These are phyloP conservation scores for Thermothelomyces thermophilus DNA, from an alignment of 2,329 filamentous ascomycete species.

Conservation along the genomic window DNA sequence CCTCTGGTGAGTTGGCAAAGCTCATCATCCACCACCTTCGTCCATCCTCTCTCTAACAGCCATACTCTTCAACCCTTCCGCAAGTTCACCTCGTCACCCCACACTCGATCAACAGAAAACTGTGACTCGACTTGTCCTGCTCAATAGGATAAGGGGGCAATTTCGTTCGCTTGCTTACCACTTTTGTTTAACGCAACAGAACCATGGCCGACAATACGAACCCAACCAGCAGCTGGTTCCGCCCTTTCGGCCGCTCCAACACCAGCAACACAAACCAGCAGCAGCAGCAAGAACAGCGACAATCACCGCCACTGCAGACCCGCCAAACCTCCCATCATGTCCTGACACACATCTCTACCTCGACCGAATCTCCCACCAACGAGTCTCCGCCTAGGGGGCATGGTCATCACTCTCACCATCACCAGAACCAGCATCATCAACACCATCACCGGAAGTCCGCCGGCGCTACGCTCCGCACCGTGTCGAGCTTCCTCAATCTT, in stretches of 20 bases:
- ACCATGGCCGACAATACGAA: slow-evolving; percentile 7
- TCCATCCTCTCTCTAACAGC: too few species aligned
- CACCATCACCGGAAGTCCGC: slow-evolving; percentile 9
- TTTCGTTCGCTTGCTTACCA: too few species aligned
- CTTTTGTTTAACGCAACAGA: too few species aligned
- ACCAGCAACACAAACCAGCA: background rate
- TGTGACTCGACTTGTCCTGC: too few species aligned
- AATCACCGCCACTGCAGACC: background rate
- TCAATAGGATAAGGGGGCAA: too few species aligned
- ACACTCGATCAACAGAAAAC: background rate
- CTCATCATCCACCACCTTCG: too few species aligned
- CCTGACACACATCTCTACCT: background rate
- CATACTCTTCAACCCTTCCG: too few species aligned
- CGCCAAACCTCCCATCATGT: background rate
- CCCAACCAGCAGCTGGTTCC: slow-evolving; percentile 12
- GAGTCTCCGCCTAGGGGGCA: background rate
- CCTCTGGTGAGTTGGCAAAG: too few species aligned
- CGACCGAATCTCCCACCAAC: background rate
- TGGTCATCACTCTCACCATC: background rate
- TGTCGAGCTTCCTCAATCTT: slow-evolving; percentile 13
- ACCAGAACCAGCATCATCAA: background rate
- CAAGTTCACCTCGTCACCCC: background rate
- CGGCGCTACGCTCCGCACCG: slow-evolving; percentile 2
- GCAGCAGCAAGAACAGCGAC: background rate
- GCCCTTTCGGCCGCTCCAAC: slow-evolving; percentile 8